Percentiles rank a stretch among this genome's conserved stretches.
These are phyloP conservation scores for Lyophyllum semitale DNA, from an alignment of 768 basidiomycete genomes.

Conservation along the genomic window DNA sequence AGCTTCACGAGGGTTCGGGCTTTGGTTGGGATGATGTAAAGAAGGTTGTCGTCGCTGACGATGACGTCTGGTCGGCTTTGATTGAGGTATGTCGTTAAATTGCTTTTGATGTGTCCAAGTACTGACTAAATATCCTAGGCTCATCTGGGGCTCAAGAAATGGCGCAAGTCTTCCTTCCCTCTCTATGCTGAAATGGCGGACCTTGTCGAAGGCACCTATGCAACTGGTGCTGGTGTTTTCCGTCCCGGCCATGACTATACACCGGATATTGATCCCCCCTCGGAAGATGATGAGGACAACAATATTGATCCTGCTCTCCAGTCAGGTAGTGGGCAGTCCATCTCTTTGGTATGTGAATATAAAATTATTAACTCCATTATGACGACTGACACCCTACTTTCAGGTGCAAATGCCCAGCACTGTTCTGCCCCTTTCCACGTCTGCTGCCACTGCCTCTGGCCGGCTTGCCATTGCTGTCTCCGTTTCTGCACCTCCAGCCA, in stretches of 20 bases:
- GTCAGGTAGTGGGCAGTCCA: no score
- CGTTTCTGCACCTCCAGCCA: not conserved
- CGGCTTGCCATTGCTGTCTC: not conserved
- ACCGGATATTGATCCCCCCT: not conserved
- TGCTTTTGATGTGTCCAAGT: no score
- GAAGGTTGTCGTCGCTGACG: constrained; percentile 22
- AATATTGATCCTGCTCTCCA: not conserved
- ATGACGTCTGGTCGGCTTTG: constrained; percentile 8
- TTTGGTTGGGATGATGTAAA: constrained; percentile 22
- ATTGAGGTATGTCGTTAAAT: not conserved
- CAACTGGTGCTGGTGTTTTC: constrained; percentile 5
- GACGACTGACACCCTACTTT: no score
- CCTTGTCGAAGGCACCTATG: constrained; percentile 10
- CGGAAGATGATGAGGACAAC: not conserved
- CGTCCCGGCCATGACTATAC: no score
- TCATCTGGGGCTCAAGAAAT: constrained; percentile 15
- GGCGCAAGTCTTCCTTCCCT: constrained; percentile 21
- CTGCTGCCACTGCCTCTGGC: not conserved
- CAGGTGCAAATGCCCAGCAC: not conserved
- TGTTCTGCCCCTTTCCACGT: not conserved
- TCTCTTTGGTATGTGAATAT: no score
- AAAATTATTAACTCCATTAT: no score
- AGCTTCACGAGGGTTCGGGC: constrained; percentile 16
- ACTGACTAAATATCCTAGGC: constrained; percentile 1
- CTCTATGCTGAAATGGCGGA: constrained; percentile 11